These are phyloP conservation scores for Parafenestella ontariensis DNA, from an alignment of 2,329 filamentous ascomycete species.

Conservation along the genomic window DNA sequence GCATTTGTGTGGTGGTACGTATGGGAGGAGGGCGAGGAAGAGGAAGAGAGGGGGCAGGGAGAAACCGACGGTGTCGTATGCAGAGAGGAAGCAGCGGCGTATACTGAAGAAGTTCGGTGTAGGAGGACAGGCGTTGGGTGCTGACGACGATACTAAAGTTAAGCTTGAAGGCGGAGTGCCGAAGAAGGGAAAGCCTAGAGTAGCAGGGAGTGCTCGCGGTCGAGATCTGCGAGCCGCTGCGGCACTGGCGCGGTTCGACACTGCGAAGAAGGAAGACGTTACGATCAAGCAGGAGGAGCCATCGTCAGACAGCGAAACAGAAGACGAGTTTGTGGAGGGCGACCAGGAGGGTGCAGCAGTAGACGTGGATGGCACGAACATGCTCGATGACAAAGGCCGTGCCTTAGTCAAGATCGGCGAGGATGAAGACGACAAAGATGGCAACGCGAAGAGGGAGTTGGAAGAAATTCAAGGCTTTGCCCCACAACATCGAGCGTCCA, in stretches of 20 bases:
- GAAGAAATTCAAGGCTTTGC: slow-evolving; percentile 66
- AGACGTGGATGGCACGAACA: slow-evolving; percentile 69
- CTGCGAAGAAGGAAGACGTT: slow-evolving; percentile 54
- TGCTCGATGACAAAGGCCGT: slow-evolving; percentile 70
- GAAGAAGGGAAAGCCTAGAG: slow-evolving; percentile 70
- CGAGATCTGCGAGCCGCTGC: slow-evolving; percentile 79
- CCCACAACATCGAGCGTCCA: slow-evolving; percentile 17
- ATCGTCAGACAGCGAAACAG: slow-evolving; percentile 43
- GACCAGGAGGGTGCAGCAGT: slow-evolving; percentile 59
- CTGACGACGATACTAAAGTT: slow-evolving; percentile 69
- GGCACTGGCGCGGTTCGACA: slow-evolving; percentile 74
- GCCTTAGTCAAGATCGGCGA: slow-evolving; percentile 78
- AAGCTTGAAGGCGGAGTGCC: slow-evolving; percentile 71
- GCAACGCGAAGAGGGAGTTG: slow-evolving; percentile 62
- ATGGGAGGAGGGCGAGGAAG: slow-evolving; percentile 63
- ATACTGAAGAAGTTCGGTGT: slow-evolving; percentile 80
- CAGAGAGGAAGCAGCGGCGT: slow-evolving; percentile 74
- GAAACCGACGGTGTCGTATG: slow-evolving; percentile 65
- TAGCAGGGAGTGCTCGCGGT: slow-evolving; percentile 76
- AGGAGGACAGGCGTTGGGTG: slow-evolving; percentile 72
- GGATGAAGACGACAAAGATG: slow-evolving; percentile 63
- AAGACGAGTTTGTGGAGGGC: slow-evolving; percentile 46
- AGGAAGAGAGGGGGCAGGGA: slow-evolving; percentile 53
- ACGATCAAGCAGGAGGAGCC: slow-evolving; percentile 45
- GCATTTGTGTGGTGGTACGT: slow-evolving; percentile 83